Evolutionary conservation across 495 filamentous ascomycete genomes (phyloP).

Genomic region (Xylaria telfairii): DNA sequence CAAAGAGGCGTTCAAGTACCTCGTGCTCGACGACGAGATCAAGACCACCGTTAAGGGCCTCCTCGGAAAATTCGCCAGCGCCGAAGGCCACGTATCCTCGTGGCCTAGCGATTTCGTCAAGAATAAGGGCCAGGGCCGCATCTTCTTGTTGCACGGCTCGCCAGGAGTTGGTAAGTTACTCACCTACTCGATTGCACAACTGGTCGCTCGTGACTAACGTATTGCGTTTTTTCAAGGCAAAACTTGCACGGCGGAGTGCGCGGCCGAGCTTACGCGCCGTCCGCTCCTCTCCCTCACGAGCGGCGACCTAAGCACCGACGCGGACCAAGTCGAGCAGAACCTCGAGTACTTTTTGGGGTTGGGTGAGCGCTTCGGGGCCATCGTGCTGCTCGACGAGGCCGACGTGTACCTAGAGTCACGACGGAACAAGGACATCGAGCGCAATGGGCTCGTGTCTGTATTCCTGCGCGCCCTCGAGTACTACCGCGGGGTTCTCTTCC

Average conservation of each 20-base stretch:
- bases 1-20: conserved; percentile 36
- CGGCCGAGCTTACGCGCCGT: conserved; percentile 46
- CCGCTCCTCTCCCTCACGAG: conserved; percentile 47
- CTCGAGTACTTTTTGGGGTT: conserved; percentile 49
- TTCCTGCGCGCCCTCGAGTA: conserved; percentile 52
- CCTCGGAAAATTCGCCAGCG: conserved; percentile 36
- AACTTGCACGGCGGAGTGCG: conserved; percentile 44
- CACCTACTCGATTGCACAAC: not conserved
- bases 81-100: conserved; percentile 29
- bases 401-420: conserved; percentile 67
- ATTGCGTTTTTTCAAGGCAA: conserved; percentile 22
- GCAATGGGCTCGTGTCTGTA: conserved; percentile 80
- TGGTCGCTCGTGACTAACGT: not conserved
- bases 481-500: conserved; percentile 49
- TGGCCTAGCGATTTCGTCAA: conserved; percentile 40
- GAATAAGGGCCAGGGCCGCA: conserved; percentile 38
- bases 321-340: conserved; percentile 42
- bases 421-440: conserved; percentile 70
- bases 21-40: conserved; percentile 37
- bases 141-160: conserved; percentile 36
- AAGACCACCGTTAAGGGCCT: conserved; percentile 35
- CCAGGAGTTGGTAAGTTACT: conserved; percentile 32
- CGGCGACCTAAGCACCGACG: conserved; percentile 44
- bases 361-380: conserved; percentile 50
- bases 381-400: conserved; percentile 52